Base-by-base conservation (phyloP, 2,329 filamentous ascomycete genomes). In the Arthrinium phaeospermum region DNA sequence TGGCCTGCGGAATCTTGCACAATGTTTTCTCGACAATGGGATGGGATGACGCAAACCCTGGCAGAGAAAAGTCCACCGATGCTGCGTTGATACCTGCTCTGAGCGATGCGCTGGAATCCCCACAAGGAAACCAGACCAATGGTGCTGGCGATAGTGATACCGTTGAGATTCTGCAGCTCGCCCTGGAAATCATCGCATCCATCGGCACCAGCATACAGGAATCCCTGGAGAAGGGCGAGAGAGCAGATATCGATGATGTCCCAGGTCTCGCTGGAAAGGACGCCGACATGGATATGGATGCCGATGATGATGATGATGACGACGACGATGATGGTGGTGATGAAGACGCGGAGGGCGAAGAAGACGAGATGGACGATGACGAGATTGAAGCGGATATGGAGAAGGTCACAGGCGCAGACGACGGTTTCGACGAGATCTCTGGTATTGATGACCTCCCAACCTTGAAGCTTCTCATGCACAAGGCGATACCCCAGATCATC, bases 371-470 rank as follows among this genome's bases (percentile, higher is more conserved):
- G 2, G 82, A 82, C 8, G 79, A 78, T n/a, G 77, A 79, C n/a
- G 82, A 81, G 16, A 87, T 92, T 73, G 85, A 89, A 73, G 89
- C 87, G 41, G 91, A 93, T 76, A 91, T 93, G 88, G 90, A 90
- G 4, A 85, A 89, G 81, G 90, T 93, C 1, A 88, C 88, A 0
- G 89, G 87, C 3, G 83, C 77, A 37, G 83, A 84, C 53, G 82
- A 83, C 27, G 83, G 84, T 10, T 83, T 81, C 27, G 83, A 85
- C 41, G 82, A 84, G n/a, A 77, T 81, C 14, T 82, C 75, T 70
- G 82, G 81, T 57, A 83, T 89, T 68, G 84, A 89, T 73, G 86
- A 89, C 74, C 79, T 89, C 37, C 87, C 89, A 19, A 88, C 88
- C 4, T 83, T 91, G 46, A 85, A 85, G 69, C 82, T 82, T 51